Evolutionary conservation across 1,284 basidiomycete species (phyloP).

Genomic region (Ganoderma sp.): DNA sequence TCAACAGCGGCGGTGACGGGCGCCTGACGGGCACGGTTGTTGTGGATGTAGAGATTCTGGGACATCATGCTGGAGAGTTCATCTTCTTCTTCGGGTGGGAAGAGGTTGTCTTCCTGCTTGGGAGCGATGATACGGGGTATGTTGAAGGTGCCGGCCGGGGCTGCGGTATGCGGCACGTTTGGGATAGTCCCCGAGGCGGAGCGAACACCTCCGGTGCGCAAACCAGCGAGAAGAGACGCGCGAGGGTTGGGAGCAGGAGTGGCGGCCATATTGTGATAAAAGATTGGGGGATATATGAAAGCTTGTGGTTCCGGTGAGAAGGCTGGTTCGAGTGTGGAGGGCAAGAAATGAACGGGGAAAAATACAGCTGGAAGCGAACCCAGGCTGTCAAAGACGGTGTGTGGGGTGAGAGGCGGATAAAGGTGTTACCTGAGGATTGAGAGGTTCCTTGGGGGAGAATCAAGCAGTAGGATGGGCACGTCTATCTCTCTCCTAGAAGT

Average conservation of each 20-base stretch:
- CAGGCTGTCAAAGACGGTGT: slow-evolving; percentile 11
- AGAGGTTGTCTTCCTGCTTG: slow-evolving; percentile 48
- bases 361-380: slow-evolving; percentile 32
- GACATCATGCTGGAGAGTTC: slow-evolving; percentile 61
- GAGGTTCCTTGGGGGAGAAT: slow-evolving; percentile 20
- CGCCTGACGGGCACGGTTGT: slow-evolving; percentile 48
- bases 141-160: slow-evolving; percentile 66
- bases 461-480: slow-evolving; percentile 35
- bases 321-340: slow-evolving; percentile 28
- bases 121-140: slow-evolving; percentile 54
- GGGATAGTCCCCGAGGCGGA: slow-evolving; percentile 65
- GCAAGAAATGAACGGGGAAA: slow-evolving; percentile 32
- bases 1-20: slow-evolving; percentile 77
- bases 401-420: neutral
- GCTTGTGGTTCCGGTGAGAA: slow-evolving; percentile 32
- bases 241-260: slow-evolving; percentile 64
- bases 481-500: slow-evolving; percentile 41
- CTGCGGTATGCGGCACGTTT: slow-evolving; percentile 73
- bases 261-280: slow-evolving; percentile 55
- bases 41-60: slow-evolving; percentile 48
- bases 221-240: slow-evolving; percentile 82
- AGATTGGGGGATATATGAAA: slow-evolving; percentile 19
- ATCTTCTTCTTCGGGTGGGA: slow-evolving; percentile 62
- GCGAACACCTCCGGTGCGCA: slow-evolving; percentile 85
- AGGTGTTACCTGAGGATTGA: slow-evolving; percentile 18